Evolutionary conservation across 208 protist genomes (phyloP).

Genomic region (Phytomonas serpens): DNA sequence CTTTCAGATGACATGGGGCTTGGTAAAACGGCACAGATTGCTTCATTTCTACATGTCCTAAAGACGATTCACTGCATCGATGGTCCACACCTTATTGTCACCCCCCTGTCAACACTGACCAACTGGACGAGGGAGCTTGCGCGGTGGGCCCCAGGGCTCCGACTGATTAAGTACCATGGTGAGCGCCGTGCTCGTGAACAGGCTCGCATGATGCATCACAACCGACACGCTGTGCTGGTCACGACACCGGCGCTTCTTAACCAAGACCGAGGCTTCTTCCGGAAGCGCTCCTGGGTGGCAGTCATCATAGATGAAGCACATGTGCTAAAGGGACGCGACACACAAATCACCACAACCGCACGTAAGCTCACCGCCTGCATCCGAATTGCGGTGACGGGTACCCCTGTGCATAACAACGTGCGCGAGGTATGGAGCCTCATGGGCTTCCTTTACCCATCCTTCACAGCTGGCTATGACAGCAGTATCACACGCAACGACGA

Average conservation of each 20-base stretch:
- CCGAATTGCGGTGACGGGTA: slow-evolving; percentile 89
- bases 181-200: slow-evolving; percentile 29
- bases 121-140: slow-evolving; percentile 91
- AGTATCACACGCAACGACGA: slow-evolving; percentile 21
- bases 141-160: slow-evolving; percentile 88
- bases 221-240: slow-evolving; percentile 88
- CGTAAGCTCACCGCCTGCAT: slow-evolving; percentile 75
- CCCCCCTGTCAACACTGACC: slow-evolving; percentile 92
- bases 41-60: slow-evolving; percentile 85
- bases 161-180: slow-evolving; percentile 91
- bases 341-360: slow-evolving; percentile 42
- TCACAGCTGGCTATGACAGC: slow-evolving; percentile 56
- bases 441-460: slow-evolving; percentile 91
- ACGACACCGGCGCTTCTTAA: slow-evolving; percentile 94
- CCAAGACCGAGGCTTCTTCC: slow-evolving; percentile 72
- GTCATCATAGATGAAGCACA: slow-evolving; percentile 97
- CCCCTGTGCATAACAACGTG: slow-evolving; percentile 96
- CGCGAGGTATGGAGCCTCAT: slow-evolving; percentile 95
- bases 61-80: slow-evolving; percentile 45
- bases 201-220: slow-evolving; percentile 23
- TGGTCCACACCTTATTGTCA: slow-evolving; percentile 95
- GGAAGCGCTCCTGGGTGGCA: slow-evolving; percentile 86
- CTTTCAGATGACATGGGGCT: slow-evolving; percentile 97
- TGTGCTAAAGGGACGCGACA: slow-evolving; percentile 86
- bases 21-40: slow-evolving; percentile 96